Evolutionary conservation across 2,329 filamentous ascomycete genomes (phyloP).

Genomic region (Chaetomium sp.): DNA sequence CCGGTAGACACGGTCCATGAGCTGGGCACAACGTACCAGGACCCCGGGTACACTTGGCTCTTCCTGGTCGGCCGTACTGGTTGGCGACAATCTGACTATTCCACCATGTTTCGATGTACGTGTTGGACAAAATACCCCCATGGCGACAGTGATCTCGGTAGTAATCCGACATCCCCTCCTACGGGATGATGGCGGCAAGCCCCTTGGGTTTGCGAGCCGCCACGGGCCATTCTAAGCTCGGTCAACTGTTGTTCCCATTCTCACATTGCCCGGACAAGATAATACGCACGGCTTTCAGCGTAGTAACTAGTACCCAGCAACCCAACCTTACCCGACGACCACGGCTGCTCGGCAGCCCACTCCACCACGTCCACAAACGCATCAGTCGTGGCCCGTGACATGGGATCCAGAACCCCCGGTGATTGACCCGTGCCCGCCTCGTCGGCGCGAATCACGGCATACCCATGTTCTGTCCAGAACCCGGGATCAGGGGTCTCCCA

Average conservation of each 20-base stretch:
- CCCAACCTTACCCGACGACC: conserved; percentile 43
- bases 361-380: conserved; percentile 45
- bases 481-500: conserved; percentile 55
- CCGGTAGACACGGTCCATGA: background rate
- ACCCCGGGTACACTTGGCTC: conserved; percentile 26
- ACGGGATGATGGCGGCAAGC: conserved; percentile 42
- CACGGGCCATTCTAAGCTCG: conserved; percentile 37
- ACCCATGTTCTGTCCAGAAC: conserved; percentile 50
- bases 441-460: conserved; percentile 49
- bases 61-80: conserved; percentile 52
- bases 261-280: background rate
- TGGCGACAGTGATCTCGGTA: conserved; percentile 54
- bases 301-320: conserved; percentile 44
- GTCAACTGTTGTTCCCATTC: background rate
- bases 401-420: conserved; percentile 41
- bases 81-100: conserved; percentile 59
- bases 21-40: background rate
- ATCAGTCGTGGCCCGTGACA: conserved; percentile 42
- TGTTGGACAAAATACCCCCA: conserved; percentile 54
- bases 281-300: conserved; percentile 27
- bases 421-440: conserved; percentile 44
- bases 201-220: conserved; percentile 42
- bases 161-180: conserved; percentile 49
- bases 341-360: conserved; percentile 41
- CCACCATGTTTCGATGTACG: conserved; percentile 60